Base-by-base conservation (phyloP, 2,329 filamentous ascomycete genomes). In the Aurifilum marmelostoma region DNA sequence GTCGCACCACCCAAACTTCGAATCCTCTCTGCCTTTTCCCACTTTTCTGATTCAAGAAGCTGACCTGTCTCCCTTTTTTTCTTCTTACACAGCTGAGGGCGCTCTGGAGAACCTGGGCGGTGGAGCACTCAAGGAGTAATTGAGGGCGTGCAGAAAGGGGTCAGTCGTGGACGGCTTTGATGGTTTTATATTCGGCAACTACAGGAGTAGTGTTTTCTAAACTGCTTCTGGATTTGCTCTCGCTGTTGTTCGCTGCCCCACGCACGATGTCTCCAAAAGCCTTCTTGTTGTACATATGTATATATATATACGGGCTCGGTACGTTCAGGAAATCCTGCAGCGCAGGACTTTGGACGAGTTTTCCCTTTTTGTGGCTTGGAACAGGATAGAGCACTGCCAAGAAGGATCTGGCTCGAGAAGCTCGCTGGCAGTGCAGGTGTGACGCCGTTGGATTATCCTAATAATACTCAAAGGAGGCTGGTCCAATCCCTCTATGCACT, bases 281-380 rank as follows among this genome's bases (percentile, higher is more conserved):
- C 47, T 58, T 64, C 63, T 54, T 60, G 60, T 52, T 70, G 58
- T 58, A 65, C 61, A 70, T 65, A 58, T 67, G 65, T 61, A 66
- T 58, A 65, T 56, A 70, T 65, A 58, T 67, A 67, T 61, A 66
- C 41, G 60, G 67, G 62, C 29, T 65, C 63, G 54, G 41, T 29
- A 50, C 29, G 14, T 27, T 39, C 8, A 27, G 16, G 54, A 66
- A 27, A 66, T 70, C 34, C n/a, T 69, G 69, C 66, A 52, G 52
- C 32, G 62, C 59, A 63, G 58, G 32, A 50, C 12, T 12, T 65
- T 21, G 6, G 14, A 37, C 43, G 34, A n/a, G 9, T 18, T 43
- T n/a, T 52, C 39, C 14, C 47, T 27, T 9, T 2, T 39, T 18
- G 12, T 11, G 24, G 27, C 52, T 56, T 5, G 27, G 27, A 56